Evolutionary conservation across 176 grass and related monocot genomes (phyloP).

Genomic region (Chrysopogon serrulatus): DNA sequence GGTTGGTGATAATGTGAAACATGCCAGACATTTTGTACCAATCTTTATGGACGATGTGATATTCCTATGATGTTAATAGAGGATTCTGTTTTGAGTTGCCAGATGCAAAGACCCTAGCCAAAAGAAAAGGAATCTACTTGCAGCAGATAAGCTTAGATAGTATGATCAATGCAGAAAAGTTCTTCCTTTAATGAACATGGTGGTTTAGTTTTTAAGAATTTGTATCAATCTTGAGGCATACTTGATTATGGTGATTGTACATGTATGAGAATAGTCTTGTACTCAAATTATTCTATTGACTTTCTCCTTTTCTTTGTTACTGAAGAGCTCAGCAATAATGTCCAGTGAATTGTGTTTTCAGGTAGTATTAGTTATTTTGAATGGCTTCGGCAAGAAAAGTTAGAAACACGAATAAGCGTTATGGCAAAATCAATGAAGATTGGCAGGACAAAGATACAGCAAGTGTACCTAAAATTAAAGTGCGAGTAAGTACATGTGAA

Average conservation of each 20-base stretch:
- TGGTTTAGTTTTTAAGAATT: background rate
- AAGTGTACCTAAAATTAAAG: constrained; percentile 52
- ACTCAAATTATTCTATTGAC: background rate
- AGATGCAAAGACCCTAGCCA: background rate
- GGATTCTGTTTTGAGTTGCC: background rate
- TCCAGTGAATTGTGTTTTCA: constrained; percentile 14
- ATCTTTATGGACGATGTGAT: background rate
- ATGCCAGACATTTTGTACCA: background rate
- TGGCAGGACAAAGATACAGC: constrained; percentile 61
- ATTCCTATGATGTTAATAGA: background rate
- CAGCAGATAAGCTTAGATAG: background rate
- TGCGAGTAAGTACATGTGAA: constrained; percentile 37
- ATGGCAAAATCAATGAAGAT: constrained; percentile 70
- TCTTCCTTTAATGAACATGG: background rate
- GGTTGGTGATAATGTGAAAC: background rate
- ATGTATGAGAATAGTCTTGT: background rate
- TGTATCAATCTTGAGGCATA: background rate
- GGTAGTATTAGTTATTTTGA: background rate
- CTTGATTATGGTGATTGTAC: background rate
- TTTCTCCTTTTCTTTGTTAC: background rate
- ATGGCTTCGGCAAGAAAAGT: constrained; percentile 89
- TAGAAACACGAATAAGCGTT: constrained; percentile 71
- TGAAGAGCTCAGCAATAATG: background rate
- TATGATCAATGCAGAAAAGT: background rate
- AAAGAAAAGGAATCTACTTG: background rate